Evolutionary conservation across 495 filamentous ascomycete genomes (phyloP), one percentile per base, ranked within the genome.

Genomic region (Neohortaea acidophila): DNA sequence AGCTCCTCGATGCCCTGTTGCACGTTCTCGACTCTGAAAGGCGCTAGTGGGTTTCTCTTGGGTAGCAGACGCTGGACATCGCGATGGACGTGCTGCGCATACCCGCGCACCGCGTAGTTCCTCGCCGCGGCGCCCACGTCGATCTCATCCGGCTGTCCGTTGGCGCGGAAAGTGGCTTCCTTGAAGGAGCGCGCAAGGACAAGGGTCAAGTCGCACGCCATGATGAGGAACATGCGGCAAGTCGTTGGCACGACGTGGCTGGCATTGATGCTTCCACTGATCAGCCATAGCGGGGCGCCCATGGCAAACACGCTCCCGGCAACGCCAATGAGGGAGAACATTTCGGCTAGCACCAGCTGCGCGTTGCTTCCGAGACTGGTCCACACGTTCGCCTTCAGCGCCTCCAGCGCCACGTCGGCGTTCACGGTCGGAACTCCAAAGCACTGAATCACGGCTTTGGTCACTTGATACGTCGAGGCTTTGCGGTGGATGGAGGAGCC

Each of bases 101-200:
- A 43, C 4, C 23, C 44, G 2, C 44, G 37, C 5, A 47, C 19
- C 13, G 33, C 33, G 27, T 55, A 55, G 17, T 31, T 51, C 11
- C 38, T 17, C 9, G 52, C 52, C 21, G 52, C 52, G 7, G 33
- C 31, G 23, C 23, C 36, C 22, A 55, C 35, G 24, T 55, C 49
- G 21, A 33, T 43, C 34, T 46, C 46, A 25, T 43, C 39, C 9
- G 52, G 52, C 27, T 52, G 49, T 21, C 52, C 46, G 22, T 45
- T 43, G 27, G 38, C 41, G 23, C 39, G 45, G 38, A 41, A 38
- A 10, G 49, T 47, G 11, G 37, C 34, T 23, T 44, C 42, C 26
- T 41, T 52, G 43, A 55, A 55, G n/a, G 42, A 34, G n/a, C 41
- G 23, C 9, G 41, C 45, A 4, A 49, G 30, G 1, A 49, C 41